Evolutionary conservation across 2,329 filamentous ascomycete species (phyloP).

Genomic region (Graphilbum sp.): DNA sequence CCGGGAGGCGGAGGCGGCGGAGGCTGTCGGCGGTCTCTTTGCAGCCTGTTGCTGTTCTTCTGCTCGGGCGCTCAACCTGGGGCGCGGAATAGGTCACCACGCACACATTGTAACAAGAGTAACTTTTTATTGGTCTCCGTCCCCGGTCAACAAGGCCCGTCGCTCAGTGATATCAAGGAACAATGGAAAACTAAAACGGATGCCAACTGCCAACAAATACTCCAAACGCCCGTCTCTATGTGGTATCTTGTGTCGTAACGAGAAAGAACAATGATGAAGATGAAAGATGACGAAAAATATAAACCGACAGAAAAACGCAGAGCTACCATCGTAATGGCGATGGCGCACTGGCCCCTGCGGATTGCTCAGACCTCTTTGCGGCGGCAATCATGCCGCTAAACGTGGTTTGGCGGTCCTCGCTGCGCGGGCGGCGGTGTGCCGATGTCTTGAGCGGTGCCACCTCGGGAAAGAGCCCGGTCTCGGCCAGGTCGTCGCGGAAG

Average conservation of each 20-base stretch:
- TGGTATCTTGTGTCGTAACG: constrained; percentile 2
- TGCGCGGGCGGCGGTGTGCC: constrained; percentile 4
- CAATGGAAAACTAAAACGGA: too few species aligned
- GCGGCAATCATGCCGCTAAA: constrained; percentile 38
- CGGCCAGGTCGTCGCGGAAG: neutral
- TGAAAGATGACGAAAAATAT: neutral
- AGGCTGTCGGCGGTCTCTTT: too few species aligned
- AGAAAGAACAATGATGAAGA: neutral
- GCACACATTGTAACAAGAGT: too few species aligned
- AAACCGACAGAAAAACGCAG: too few species aligned
- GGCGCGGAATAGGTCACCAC: too few species aligned
- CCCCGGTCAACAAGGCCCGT: too few species aligned
- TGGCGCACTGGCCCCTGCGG: neutral
- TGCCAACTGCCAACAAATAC: neutral
- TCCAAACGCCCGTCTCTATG: neutral
- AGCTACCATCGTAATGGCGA: neutral
- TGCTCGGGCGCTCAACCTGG: too few species aligned
- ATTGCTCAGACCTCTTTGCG: constrained; percentile 21
- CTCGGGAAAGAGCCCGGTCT: neutral
- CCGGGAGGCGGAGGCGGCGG: too few species aligned
- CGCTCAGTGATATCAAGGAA: too few species aligned
- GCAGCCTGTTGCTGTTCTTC: too few species aligned
- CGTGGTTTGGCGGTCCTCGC: constrained; percentile 22
- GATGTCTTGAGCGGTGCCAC: neutral
- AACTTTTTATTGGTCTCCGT: too few species aligned